Evolutionary conservation across 352 stramenopile species (phyloP).

Genomic region (Phytophthora parvispora): DNA sequence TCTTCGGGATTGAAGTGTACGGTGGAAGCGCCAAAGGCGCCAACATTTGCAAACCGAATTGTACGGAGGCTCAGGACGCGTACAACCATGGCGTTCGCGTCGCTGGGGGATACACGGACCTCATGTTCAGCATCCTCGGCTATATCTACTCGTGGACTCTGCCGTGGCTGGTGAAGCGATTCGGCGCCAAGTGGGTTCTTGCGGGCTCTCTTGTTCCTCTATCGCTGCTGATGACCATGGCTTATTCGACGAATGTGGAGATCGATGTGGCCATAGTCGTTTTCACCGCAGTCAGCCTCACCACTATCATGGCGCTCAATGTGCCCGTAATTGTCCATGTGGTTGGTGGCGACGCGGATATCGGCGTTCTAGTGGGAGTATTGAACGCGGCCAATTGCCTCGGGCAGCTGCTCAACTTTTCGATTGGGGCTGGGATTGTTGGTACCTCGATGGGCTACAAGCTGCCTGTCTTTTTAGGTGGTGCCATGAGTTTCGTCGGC

Average conservation of each 20-base stretch:
- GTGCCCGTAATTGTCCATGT: constrained; percentile 35
- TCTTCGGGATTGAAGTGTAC: constrained; percentile 30
- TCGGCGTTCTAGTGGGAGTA: constrained; percentile 32
- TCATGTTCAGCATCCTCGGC: constrained; percentile 50
- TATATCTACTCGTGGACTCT: constrained; percentile 56
- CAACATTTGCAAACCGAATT: constrained; percentile 33
- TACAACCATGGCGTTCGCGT: constrained; percentile 48
- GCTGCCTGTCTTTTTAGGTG: constrained; percentile 28
- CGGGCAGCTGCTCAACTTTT: constrained; percentile 34
- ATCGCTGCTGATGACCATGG: constrained; percentile 21
- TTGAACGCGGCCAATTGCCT: constrained; percentile 35
- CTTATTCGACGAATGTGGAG: constrained; percentile 16
- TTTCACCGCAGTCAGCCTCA: constrained; percentile 22
- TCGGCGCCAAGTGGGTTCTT: constrained; percentile 37
- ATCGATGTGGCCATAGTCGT: constrained; percentile 27
- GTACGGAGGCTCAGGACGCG: constrained; percentile 37
- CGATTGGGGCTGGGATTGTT: constrained; percentile 20
- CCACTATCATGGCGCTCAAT: constrained; percentile 23
- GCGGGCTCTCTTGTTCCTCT: constrained; percentile 18
- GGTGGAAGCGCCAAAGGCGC: constrained; percentile 19
- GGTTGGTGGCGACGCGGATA: constrained; percentile 21
- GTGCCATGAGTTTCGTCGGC: constrained; percentile 31
- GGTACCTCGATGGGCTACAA: constrained; percentile 31
- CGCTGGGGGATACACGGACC: constrained; percentile 44
- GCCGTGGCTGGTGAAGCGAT: constrained; percentile 45